Percentiles rank a stretch among this genome's conserved stretches.
phyloP scores from a whole-genome alignment of 1,139 yeast species.

The Debaryomycetaceae sp. region DNA sequence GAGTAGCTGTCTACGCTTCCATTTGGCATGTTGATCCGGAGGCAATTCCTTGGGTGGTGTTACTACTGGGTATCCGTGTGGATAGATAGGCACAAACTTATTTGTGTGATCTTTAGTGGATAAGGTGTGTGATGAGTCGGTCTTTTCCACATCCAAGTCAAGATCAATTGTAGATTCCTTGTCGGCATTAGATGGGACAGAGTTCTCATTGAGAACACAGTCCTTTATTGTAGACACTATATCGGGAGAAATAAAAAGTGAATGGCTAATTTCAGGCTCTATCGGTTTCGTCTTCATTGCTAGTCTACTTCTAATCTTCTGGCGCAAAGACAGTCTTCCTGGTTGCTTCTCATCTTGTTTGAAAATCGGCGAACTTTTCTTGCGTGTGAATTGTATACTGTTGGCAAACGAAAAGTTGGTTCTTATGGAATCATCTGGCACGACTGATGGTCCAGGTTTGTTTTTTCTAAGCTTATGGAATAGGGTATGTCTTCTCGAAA shows the following conservation, averaged over 20 bases:
- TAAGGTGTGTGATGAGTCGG: background rate
- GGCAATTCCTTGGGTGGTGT: constrained; percentile 15
- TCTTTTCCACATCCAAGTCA: constrained; percentile 5
- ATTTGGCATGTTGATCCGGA: constrained; percentile 13
- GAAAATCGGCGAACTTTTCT: background rate
- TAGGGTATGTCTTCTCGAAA: background rate
- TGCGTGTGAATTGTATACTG: background rate
- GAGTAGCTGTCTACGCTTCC: constrained; percentile 22
- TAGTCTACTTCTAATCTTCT: constrained; percentile 5
- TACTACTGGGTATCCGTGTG: constrained; percentile 11
- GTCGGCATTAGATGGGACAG: constrained; percentile 5
- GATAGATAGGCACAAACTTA: constrained; percentile 6
- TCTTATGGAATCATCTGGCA: background rate
- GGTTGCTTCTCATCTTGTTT: background rate
- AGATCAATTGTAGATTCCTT: constrained; percentile 2
- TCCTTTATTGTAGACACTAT: constrained; percentile 6
- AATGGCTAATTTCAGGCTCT: background rate
- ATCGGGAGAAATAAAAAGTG: constrained; percentile 3
- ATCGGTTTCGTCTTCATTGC: constrained; percentile 4
- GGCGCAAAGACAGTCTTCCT: constrained; percentile 4
- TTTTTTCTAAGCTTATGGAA: background rate
- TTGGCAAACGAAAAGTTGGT: background rate
- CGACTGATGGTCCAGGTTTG: background rate
- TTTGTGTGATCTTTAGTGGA: background rate
- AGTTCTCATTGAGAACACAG: constrained; percentile 6